Evolutionary conservation across 1,284 basidiomycete species (phyloP), one percentile per base, ranked within the genome.

Genomic region (Cutaneotrichosporon curvatum): DNA sequence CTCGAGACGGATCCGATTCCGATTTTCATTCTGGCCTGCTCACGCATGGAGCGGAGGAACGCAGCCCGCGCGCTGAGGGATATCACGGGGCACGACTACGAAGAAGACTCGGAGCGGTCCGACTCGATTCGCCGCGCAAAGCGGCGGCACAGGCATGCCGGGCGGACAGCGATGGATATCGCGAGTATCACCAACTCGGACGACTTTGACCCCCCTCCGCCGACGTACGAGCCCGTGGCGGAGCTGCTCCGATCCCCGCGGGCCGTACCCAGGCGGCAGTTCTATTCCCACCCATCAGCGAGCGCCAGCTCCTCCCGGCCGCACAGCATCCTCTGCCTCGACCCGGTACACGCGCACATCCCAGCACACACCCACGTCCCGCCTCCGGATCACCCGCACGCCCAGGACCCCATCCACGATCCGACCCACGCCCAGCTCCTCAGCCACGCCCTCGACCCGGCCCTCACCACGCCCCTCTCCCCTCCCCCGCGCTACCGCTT

Each of bases 301-400:
- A 5, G 33, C 33, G 9, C 33, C 14, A 16, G 33, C 16, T n/a
- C 12, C 4, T 7, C 31, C 31, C 31, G 3, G 31, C 4, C 31
- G 31, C n/a, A 20, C 52, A 16, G 46, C 43, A 6, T 49, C 49
- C 10, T 40, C 45, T 3, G 46, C 44, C 6, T 18, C 33, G 16
- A 23, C 37, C 1, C 45, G 40, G 19, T n/a, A n/a, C n/a, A n/a
- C n/a, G n/a, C n/a, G n/a, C n/a, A n/a, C n/a, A n/a, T n/a, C n/a
- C n/a, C n/a, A n/a, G n/a, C n/a, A n/a, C n/a, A n/a, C n/a, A n/a
- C n/a, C n/a, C n/a, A n/a, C n/a, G n/a, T n/a, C n/a, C n/a, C n/a
- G n/a, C n/a, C n/a, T n/a, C n/a, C n/a, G n/a, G n/a, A n/a, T n/a
- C n/a, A n/a, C n/a, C n/a, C n/a, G n/a, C n/a, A n/a, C n/a, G n/a